phyloP scores from a whole-genome alignment of 257 asterid species.

The Lantana camara region DNA sequence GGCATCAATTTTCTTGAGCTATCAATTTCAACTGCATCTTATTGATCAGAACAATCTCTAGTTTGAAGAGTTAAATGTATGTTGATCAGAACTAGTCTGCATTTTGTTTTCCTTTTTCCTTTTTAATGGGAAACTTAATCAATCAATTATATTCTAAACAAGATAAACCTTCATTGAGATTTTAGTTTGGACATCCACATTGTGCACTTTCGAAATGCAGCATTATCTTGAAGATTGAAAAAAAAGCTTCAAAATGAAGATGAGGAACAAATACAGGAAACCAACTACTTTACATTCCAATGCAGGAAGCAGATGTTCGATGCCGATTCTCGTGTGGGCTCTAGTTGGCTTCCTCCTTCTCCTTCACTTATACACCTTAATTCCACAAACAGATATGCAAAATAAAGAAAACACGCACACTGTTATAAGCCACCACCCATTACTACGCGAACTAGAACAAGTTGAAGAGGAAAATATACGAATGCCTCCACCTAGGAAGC shows the following conservation, averaged over 20 bases:
- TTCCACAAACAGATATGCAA: conserved; percentile 38
- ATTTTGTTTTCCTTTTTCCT: conserved; percentile 4
- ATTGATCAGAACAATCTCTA: conserved; percentile 6
- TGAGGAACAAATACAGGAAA: conserved; percentile 68
- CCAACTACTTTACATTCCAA: conserved; percentile 69
- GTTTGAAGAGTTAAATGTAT: background rate
- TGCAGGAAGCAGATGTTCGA: conserved; percentile 86
- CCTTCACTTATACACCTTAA: conserved; percentile 61
- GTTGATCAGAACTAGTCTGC: conserved; percentile 24
- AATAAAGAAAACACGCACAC: conserved; percentile 29
- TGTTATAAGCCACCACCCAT: conserved; percentile 35
- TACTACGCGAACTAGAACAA: conserved; percentile 65
- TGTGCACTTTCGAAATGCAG: conserved; percentile 39
- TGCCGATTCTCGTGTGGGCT: conserved; percentile 51
- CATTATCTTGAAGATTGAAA: conserved; percentile 52
- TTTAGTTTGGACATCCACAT: conserved; percentile 20
- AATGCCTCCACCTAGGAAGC: conserved; percentile 77
- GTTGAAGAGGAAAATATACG: conserved; percentile 86
- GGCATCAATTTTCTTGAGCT: conserved; percentile 4
- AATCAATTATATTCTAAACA: conserved; percentile 19
- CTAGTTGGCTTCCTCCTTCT: conserved; percentile 64
- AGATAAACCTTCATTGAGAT: conserved; percentile 30
- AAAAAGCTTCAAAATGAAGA: conserved; percentile 66
- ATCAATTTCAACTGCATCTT: background rate
- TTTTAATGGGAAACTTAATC: no score